Base-by-base conservation (phyloP, 2,329 filamentous ascomycete genomes). In the Thermomyces lanuginosus region DNA sequence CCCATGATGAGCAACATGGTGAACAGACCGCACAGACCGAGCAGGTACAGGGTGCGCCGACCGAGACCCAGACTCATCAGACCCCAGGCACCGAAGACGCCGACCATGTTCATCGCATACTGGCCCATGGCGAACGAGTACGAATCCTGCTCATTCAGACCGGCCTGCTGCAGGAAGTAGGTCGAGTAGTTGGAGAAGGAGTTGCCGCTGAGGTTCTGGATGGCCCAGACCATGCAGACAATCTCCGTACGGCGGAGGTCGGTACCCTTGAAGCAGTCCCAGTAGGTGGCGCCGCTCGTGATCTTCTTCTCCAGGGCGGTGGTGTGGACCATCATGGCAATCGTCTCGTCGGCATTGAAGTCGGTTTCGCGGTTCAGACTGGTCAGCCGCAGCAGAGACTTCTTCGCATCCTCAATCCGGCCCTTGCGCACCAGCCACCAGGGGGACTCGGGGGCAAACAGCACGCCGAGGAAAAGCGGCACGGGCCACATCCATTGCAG, bases 271-370 rank as follows among this genome's bases (percentile, higher is more conserved):
- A 92, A 91, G 56, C 82, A 92, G 50, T 92, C 82, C 40, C 68
- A 53, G 50, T 89, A 92, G 28, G 64, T 72, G 4, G 78, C 70
- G 16, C 81, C 81, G 5, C 59, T 56, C 3, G 78, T 83, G 28
- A 82, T 77, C 51, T 71, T 61, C 44, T 79, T 66, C 48, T 92
- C 83, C 7, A 91, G 59, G 0, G 76, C 76, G 1, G 78, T 84
- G 1, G 82, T 92, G 46, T 91, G 80, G 1, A 82, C 71, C 78
- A 92, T 92, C 80, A 92, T 91, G 41, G 79, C 74, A 26, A 92
- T 63, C 0, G 80, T 89, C 54, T 89, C 80, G 35, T 91, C 77
- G 7, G 77, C 69, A 42, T 91, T 69, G 40, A 89, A 84, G 33
- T 76, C 66, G 1, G 70, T 74, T 33, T 81, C 73, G 2, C 40